Percentiles rank a stretch among this genome's conserved stretches.
Conservation (phyloP, 2,329 filamentous ascomycete genomes). For the Phyllosticta citrichinensis region DNA sequence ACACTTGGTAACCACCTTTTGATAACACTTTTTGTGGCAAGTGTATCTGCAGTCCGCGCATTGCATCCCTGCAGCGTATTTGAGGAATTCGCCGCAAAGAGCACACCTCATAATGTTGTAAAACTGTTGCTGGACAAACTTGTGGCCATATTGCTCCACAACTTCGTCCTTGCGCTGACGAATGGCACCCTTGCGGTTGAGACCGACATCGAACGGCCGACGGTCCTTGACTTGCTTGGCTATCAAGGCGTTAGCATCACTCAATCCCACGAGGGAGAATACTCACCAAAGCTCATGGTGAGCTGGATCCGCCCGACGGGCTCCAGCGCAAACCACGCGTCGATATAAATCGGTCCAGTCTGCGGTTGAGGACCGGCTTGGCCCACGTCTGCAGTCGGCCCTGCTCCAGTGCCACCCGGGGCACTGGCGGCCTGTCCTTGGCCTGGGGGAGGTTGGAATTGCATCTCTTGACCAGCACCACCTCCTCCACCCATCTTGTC, state of each 20-base stretch:
- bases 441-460: slow-evolving; percentile 42
- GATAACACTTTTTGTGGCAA: slow-evolving; percentile 95
- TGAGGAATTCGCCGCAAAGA: slow-evolving; percentile 94
- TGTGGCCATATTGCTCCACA: slow-evolving; percentile 98
- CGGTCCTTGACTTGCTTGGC: slow-evolving; percentile 81
- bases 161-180: slow-evolving; percentile 97
- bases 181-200: slow-evolving; percentile 90
- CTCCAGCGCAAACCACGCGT: slow-evolving; percentile 95
- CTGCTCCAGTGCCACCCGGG: slow-evolving; percentile 26
- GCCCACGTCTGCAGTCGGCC: slow-evolving; percentile 21
- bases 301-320: slow-evolving; percentile 88
- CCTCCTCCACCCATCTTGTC: slow-evolving; percentile 73
- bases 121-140: slow-evolving; percentile 96
- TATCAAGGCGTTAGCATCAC: slow-evolving; percentile 16
- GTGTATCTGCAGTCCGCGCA: slow-evolving; percentile 99
- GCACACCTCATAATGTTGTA: slow-evolving; percentile 99
- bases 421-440: slow-evolving; percentile 23
- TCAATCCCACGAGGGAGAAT: not conserved
- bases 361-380: slow-evolving; percentile 36
- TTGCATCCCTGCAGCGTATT: slow-evolving; percentile 98
- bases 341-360: slow-evolving; percentile 54
- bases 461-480: slow-evolving; percentile 39
- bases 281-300: slow-evolving; percentile 68
- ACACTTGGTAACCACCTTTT: slow-evolving; percentile 95
- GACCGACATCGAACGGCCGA: slow-evolving; percentile 73